phyloP scores from a whole-genome alignment of 2,329 filamentous ascomycete species.

The Meredithiella fracta region DNA sequence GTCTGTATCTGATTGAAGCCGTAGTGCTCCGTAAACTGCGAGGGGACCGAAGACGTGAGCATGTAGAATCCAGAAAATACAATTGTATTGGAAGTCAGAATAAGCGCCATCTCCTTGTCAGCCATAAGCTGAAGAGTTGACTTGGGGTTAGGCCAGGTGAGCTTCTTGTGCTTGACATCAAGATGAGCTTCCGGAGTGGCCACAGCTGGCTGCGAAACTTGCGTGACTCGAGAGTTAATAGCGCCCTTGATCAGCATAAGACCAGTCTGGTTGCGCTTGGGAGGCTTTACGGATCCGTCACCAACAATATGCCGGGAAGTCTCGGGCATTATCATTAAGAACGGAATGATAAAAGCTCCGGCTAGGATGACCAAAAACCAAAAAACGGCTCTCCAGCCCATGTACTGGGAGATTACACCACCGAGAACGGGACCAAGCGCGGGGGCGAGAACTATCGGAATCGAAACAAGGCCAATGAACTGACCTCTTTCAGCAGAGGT shows the following conservation, averaged over 20 bases:
- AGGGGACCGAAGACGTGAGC: constrained; percentile 29
- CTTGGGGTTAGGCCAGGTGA: constrained; percentile 24
- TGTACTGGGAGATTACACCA: constrained; percentile 37
- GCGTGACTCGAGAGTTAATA: not conserved
- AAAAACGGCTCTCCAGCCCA: constrained; percentile 45
- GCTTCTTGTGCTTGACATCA: not conserved
- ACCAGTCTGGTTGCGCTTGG: constrained; percentile 23
- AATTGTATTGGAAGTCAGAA: constrained; percentile 29
- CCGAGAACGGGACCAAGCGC: constrained; percentile 40
- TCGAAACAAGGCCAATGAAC: constrained; percentile 37
- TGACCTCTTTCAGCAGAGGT: constrained; percentile 45
- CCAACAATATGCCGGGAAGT: constrained; percentile 34
- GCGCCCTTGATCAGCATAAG: constrained; percentile 16
- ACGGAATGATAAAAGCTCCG: constrained; percentile 25
- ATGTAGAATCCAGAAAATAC: constrained; percentile 36
- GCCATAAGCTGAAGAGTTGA: constrained; percentile 25
- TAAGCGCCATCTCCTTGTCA: constrained; percentile 27
- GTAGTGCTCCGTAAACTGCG: constrained; percentile 34
- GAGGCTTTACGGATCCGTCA: constrained; percentile 32
- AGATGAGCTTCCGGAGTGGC: not conserved
- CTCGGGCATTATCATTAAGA: constrained; percentile 37
- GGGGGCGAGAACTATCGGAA: constrained; percentile 32
- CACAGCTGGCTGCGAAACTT: not conserved
- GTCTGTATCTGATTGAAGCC: constrained; percentile 38
- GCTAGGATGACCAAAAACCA: constrained; percentile 41